phyloP scores from a whole-genome alignment of 2,329 filamentous ascomycete genomes.

The Sporothrix phasma region DNA sequence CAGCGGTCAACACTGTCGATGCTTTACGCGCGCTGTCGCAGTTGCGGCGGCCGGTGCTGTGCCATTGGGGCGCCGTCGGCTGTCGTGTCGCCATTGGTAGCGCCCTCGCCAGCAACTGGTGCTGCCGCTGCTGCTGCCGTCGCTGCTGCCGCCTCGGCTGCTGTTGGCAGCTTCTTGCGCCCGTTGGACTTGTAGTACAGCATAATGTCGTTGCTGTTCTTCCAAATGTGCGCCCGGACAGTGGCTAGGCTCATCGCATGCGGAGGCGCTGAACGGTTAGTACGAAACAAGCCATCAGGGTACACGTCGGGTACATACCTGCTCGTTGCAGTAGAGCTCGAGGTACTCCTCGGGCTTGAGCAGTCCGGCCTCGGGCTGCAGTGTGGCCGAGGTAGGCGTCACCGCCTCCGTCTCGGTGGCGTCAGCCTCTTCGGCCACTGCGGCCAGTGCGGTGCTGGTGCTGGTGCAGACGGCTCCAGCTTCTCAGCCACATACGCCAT shows the following conservation, averaged over 20 bases:
- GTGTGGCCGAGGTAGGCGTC: neutral
- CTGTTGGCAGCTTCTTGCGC: constrained; percentile 50
- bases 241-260: constrained; percentile 89
- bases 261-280: constrained; percentile 57
- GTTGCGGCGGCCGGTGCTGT: neutral
- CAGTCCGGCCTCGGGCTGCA: constrained; percentile 36
- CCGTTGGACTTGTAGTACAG: constrained; percentile 88
- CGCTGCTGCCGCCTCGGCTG: constrained; percentile 15
- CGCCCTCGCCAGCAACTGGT: neutral
- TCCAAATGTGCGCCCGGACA: constrained; percentile 85
- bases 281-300: no score
- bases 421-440: neutral
- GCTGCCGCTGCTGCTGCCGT: constrained; percentile 1
- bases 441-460: neutral
- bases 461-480: constrained; percentile 47
- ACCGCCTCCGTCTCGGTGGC: neutral
- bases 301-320: no score
- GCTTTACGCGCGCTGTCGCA: neutral
- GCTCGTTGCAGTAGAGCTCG: constrained; percentile 88
- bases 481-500: constrained; percentile 84
- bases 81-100: neutral
- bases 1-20: no score
- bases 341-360: constrained; percentile 85
- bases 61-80: neutral
- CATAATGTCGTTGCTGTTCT: constrained; percentile 84